Evolutionary conservation across 176 grass and related monocot genomes (phyloP).

Genomic region (Leersia perrieri): DNA sequence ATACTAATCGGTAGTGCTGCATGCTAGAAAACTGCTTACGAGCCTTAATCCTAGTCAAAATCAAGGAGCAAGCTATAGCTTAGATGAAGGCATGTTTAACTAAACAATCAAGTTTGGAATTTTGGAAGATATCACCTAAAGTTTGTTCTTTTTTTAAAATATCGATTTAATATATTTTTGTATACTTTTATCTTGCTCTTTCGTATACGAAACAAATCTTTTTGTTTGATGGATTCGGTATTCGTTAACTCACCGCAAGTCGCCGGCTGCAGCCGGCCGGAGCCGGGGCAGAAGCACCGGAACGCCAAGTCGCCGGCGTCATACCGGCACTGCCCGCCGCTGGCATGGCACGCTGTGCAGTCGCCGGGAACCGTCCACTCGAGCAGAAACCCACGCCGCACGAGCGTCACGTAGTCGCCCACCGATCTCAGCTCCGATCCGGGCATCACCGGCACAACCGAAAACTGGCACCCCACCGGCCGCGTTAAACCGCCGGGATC

Average conservation of each 20-base stretch:
- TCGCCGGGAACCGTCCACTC: slow-evolving; percentile 37
- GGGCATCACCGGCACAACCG: slow-evolving; percentile 33
- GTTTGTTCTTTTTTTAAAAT: too few relatives aligned
- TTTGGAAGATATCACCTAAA: too few relatives aligned
- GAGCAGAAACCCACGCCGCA: slow-evolving; percentile 19
- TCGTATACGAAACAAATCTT: too few relatives aligned
- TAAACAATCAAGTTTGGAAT: too few relatives aligned
- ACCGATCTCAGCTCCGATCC: slow-evolving; percentile 11
- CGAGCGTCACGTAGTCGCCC: slow-evolving; percentile 2
- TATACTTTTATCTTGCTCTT: too few relatives aligned
- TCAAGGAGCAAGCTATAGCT: too few relatives aligned
- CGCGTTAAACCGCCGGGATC: neutral
- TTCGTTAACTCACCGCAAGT: slow-evolving; percentile 32
- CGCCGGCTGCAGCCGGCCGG: neutral
- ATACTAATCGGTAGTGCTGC: too few relatives aligned
- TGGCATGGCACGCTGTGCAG: slow-evolving; percentile 22
- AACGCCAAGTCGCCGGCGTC: neutral
- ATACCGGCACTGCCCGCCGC: slow-evolving; percentile 22
- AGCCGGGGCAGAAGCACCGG: slow-evolving; percentile 35
- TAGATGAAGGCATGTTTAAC: too few relatives aligned
- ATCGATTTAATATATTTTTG: too few relatives aligned
- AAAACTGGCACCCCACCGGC: neutral
- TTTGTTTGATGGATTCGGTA: neutral
- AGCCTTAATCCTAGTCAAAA: too few relatives aligned
- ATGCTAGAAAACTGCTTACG: too few relatives aligned